A percentile compares a stretch with the other conserved stretches of the same genome.
Conservation (phyloP, 2,329 filamentous ascomycete genomes). For the Orbilia blumenaviensis region DNA sequence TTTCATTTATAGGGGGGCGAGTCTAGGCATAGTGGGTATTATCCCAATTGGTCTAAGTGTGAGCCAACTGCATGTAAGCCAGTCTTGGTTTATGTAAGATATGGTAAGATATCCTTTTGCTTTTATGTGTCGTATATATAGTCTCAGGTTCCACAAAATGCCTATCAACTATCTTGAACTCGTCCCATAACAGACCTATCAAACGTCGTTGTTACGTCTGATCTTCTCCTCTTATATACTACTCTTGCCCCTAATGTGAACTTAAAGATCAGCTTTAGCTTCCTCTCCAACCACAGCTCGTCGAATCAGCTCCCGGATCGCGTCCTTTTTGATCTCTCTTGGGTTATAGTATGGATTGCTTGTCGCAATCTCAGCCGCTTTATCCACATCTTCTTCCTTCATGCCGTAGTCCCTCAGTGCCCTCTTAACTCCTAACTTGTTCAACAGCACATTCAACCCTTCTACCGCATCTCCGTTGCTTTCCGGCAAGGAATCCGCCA, state of each 20-base stretch:
- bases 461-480: conserved; percentile 69
- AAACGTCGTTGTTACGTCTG: conserved; percentile 2
- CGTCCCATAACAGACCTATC: conserved; percentile 11
- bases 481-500: conserved; percentile 67
- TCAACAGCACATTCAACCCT: conserved; percentile 68
- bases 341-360: conserved; percentile 71
- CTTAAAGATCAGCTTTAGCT: conserved; percentile 66
- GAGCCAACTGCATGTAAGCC: conserved; percentile 1
- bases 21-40: conserved; percentile 29
- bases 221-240: conserved; percentile 2
- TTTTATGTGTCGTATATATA: conserved; percentile 21
- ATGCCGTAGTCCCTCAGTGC: conserved; percentile 68
- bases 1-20: conserved; percentile 21
- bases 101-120: background rate
- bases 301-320: conserved; percentile 68
- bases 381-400: conserved; percentile 70
- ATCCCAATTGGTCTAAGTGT: conserved; percentile 45
- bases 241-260: background rate
- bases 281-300: conserved; percentile 71
- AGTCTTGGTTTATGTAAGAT: conserved; percentile 8
- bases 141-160: conserved; percentile 3
- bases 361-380: conserved; percentile 69
- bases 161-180: conserved; percentile 18
- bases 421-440: conserved; percentile 67
- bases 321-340: conserved; percentile 65